These are phyloP conservation scores for Nicotiana benthamiana DNA, from an alignment of 257 asterid genomes.

Conservation along the genomic window DNA sequence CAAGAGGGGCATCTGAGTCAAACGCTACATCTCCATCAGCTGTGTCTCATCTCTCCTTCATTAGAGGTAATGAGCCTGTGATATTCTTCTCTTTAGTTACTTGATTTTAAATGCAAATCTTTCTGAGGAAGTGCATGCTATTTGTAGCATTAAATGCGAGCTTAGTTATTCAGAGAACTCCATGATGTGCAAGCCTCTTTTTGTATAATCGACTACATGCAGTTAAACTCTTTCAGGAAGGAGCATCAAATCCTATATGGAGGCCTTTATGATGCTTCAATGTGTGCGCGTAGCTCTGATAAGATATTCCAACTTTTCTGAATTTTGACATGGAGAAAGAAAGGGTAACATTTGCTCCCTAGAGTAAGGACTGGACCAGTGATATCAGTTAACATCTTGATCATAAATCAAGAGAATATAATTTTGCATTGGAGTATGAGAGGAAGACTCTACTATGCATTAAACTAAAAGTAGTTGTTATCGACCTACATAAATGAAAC, in stretches of 20 bases:
- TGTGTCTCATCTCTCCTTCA: constrained; percentile 69
- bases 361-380: background rate
- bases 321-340: background rate
- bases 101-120: background rate
- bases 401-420: background rate
- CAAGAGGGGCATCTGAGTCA: constrained; percentile 38
- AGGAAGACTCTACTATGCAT: too few relatives aligned
- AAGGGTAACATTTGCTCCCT: background rate
- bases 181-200: background rate
- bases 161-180: background rate
- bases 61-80: constrained; percentile 50
- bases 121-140: background rate
- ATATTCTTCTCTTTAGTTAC: background rate
- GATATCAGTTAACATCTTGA: background rate
- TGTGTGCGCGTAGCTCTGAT: background rate
- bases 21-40: constrained; percentile 37
- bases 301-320: background rate
- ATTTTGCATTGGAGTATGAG: too few relatives aligned
- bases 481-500: background rate
- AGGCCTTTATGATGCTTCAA: background rate
- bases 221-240: background rate
- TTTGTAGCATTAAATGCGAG: background rate
- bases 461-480: background rate
- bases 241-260: background rate
- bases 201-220: background rate